These are phyloP conservation scores for Canna indica DNA, from an alignment of 176 grass and related monocot species.

Conservation along the genomic window DNA sequence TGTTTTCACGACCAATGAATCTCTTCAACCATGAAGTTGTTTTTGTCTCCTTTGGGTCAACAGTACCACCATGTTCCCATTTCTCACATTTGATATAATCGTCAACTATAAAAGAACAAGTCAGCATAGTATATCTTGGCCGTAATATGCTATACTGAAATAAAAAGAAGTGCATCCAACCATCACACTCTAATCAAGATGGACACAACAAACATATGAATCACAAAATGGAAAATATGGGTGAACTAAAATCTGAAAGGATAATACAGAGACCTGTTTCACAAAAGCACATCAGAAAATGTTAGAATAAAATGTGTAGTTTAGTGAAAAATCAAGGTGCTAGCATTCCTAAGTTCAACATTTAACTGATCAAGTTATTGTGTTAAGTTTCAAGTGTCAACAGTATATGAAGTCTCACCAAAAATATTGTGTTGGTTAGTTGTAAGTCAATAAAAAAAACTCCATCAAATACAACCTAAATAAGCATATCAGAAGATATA, in stretches of 20 bases:
- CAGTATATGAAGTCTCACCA: neutral
- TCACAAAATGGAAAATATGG: neutral
- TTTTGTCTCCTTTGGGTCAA: constrained; percentile 45
- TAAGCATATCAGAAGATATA: too few species aligned
- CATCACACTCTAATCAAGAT: neutral
- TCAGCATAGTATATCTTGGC: constrained; percentile 15
- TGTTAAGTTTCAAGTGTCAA: neutral
- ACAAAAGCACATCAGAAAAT: too few species aligned
- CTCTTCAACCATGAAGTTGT: constrained; percentile 71
- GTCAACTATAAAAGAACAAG: constrained; percentile 45
- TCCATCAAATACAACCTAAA: too few species aligned
- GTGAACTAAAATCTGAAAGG: neutral
- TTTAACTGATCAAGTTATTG: neutral
- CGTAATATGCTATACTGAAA: neutral
- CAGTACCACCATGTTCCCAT: constrained; percentile 41
- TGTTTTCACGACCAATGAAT: constrained; percentile 81
- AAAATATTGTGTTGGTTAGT: too few species aligned
- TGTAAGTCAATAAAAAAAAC: too few species aligned
- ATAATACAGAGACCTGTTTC: too few species aligned
- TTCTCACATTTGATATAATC: constrained; percentile 67
- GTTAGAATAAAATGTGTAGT: neutral
- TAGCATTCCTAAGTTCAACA: too few species aligned
- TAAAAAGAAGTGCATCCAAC: neutral
- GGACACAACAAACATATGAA: neutral
- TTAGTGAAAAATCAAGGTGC: too few species aligned